Base-by-base conservation (phyloP, 768 basidiomycete genomes). In the Tephrocybe sp. region DNA sequence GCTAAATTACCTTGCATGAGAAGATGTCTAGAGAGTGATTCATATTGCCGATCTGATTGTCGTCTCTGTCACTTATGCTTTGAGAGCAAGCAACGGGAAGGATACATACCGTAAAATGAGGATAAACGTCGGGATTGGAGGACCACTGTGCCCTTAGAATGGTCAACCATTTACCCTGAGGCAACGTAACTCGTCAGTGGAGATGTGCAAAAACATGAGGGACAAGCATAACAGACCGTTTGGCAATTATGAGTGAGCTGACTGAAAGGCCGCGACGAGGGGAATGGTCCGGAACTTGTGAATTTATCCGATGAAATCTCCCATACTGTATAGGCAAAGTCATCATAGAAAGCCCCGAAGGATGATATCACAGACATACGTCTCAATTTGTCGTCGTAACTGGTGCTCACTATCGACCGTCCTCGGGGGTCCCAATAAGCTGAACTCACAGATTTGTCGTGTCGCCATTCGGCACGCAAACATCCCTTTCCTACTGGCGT, bases 341-440 rank as follows among this genome's bases (percentile, higher is more conserved):
- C 63, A 37, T 65, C 51, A 45, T 34, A 24, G 44, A 22, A 35
- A 21, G 2, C 3, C n/a, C 18, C 18, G 16, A 5, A 19, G 36
- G 12, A 41, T 42, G 39, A 38, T 11, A 28, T 38, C n/a, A 27
- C 38, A 19, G 6, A 75, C 85, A 58, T 60, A 92, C 91, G 58
- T 58, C 88, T 74, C 28, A 93, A 55, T 2, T 76, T 79, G 67
- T 93, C 84, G 55, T 93, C 91, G 56, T 93, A 93, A 62, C 85
- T 84, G 4, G 91, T 93, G 64, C 88, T 91, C 40, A 92, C 83
- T 52, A 93, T 83, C 44, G 80, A 74, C 22, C 87, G 78, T 3
- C 91, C 91, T 49, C 84, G 73, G 2, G 89, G 81, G 64, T 92
- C 89, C 91, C 91, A 93, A 57, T 86, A 92, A 0, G 87, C 91